Conservation (phyloP, 768 basidiomycete genomes). For the Naematelia aurantialba region DNA sequence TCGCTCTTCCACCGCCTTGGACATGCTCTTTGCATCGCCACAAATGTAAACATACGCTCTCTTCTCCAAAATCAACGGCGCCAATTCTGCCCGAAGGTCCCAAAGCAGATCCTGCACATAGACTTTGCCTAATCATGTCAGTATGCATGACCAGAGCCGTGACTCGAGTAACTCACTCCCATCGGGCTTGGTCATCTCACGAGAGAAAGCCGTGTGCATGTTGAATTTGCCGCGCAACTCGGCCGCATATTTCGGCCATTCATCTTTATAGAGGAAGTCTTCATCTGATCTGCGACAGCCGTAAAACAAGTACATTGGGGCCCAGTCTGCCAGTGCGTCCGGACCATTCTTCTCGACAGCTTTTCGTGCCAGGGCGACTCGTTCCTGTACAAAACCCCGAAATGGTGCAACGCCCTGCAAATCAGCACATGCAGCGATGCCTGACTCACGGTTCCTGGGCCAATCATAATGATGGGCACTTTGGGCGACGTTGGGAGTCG, state of each 20-base stretch:
- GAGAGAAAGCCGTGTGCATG: conserved; percentile 81
- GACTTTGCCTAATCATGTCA: conserved; percentile 62
- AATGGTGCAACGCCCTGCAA: conserved; percentile 89
- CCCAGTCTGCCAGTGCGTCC: conserved; percentile 93
- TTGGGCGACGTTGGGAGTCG: conserved; percentile 95
- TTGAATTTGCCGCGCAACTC: conserved; percentile 90
- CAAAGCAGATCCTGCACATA: conserved; percentile 98
- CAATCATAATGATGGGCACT: conserved; percentile 98
- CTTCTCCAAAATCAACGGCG: conserved; percentile 82
- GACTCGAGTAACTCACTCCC: conserved; percentile 37
- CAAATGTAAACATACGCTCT: conserved; percentile 98
- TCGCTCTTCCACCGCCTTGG: conserved; percentile 87
- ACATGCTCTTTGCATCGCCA: conserved; percentile 95
- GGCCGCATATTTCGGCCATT: conserved; percentile 82
- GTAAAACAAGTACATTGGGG: conserved; percentile 88
- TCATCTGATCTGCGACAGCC: conserved; percentile 84
- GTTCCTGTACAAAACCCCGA: conserved; percentile 98
- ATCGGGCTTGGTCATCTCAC: conserved; percentile 44
- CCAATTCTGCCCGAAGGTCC: conserved; percentile 77
- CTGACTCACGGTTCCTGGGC: conserved; percentile 90
- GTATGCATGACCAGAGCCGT: neutral
- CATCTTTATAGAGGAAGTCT: conserved; percentile 91
- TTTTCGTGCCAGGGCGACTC: conserved; percentile 65
- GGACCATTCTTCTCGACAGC: conserved; percentile 85
- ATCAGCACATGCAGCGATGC: neutral